phyloP scores from a whole-genome alignment of 179 eudicot genomes.

The Pouteria campechiana region DNA sequence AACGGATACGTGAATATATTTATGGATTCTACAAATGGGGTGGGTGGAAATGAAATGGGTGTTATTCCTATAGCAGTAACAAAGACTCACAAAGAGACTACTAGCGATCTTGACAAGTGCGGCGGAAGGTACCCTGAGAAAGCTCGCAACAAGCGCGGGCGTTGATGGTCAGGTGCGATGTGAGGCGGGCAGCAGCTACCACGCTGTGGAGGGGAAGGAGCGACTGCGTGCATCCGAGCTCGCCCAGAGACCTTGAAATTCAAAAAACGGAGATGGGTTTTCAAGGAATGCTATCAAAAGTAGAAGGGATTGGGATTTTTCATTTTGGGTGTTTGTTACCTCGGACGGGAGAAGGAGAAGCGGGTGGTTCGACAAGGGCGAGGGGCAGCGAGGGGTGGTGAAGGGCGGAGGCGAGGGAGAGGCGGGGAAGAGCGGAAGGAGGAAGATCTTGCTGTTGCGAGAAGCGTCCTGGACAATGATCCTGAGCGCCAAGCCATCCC shows the following conservation, averaged over 20 bases:
- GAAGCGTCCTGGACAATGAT: constrained; percentile 46
- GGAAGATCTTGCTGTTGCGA: constrained; percentile 46
- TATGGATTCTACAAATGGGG: no score
- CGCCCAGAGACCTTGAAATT: constrained; percentile 58
- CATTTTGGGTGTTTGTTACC: no score
- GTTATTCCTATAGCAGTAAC: no score
- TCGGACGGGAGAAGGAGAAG: constrained; percentile 43
- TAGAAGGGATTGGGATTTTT: no score
- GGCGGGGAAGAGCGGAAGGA: constrained; percentile 38
- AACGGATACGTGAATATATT: no score
- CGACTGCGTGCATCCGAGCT: constrained; percentile 66
- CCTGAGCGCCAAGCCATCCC: constrained; percentile 61
- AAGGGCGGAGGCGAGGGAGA: constrained; percentile 32
- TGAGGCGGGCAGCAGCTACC: constrained; percentile 28
- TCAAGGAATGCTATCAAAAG: no score
- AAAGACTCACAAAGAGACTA: constrained; percentile 73
- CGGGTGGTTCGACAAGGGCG: constrained; percentile 28
- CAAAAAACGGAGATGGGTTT: no score
- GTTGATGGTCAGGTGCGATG: constrained; percentile 39
- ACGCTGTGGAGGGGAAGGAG: constrained; percentile 45
- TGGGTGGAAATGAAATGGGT: no score
- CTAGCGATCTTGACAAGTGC: constrained; percentile 95
- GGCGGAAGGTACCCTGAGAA: constrained; percentile 86
- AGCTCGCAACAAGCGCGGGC: constrained; percentile 74
- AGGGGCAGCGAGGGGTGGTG: constrained; percentile 28